phyloP scores from a whole-genome alignment of 345 rosid species.

The Erysimum cheiranthoides region DNA sequence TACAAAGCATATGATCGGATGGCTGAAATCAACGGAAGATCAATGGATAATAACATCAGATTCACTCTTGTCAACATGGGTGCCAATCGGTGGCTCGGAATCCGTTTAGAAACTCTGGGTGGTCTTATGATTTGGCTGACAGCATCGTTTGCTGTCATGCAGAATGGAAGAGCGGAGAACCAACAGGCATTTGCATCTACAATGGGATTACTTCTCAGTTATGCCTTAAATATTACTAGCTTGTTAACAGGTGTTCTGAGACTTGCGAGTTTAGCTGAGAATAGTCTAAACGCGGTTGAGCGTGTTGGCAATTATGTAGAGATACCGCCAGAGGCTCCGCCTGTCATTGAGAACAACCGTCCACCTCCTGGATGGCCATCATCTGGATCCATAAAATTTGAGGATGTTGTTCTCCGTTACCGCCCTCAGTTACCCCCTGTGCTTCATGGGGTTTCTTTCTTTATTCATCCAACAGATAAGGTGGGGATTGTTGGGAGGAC shows the following conservation, averaged over 20 bases:
- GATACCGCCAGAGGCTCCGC: slow-evolving; percentile 90
- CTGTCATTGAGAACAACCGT: slow-evolving; percentile 72
- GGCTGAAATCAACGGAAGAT: slow-evolving; percentile 90
- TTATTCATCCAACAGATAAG: slow-evolving; percentile 81
- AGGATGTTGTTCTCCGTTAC: slow-evolving; percentile 91
- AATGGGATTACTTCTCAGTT: slow-evolving; percentile 97
- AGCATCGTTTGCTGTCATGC: slow-evolving; percentile 97
- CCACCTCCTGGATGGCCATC: slow-evolving; percentile 99
- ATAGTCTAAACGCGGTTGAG: slow-evolving; percentile 94
- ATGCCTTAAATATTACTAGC: slow-evolving; percentile 89
- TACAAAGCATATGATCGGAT: slow-evolving; percentile 96
- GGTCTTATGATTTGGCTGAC: slow-evolving; percentile 99
- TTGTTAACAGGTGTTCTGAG: slow-evolving; percentile 87
- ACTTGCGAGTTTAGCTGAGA: slow-evolving; percentile 98
- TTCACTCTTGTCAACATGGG: slow-evolving; percentile 91
- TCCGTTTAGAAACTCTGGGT: slow-evolving; percentile 90
- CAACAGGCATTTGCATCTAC: slow-evolving; percentile 94
- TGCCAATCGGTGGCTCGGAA: slow-evolving; percentile 93
- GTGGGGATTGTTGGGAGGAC: slow-evolving; percentile 93
- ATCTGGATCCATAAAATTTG: slow-evolving; percentile 89
- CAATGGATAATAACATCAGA: slow-evolving; percentile 94
- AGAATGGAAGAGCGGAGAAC: slow-evolving; percentile 85
- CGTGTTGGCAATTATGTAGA: slow-evolving; percentile 92
- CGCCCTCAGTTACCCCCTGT: slow-evolving; percentile 97
- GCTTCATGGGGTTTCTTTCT: slow-evolving; percentile 83